phyloP scores from a whole-genome alignment of 441 rosid genomes.

The California macrophylla region DNA sequence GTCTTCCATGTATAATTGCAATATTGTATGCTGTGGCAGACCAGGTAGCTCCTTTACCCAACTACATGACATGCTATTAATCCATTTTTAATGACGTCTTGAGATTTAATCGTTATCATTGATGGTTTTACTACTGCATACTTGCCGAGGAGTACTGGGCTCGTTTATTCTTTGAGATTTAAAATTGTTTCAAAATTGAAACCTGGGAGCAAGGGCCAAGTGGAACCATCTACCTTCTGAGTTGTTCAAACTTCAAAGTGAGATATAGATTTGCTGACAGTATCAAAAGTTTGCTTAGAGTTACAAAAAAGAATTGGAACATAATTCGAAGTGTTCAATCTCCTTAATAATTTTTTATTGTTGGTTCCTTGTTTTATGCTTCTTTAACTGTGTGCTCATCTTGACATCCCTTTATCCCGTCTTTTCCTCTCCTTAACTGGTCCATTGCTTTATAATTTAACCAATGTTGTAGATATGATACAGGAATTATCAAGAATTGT shows the following conservation, averaged over 20 bases:
- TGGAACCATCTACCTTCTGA: neutral
- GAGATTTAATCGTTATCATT: neutral
- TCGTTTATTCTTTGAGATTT: neutral
- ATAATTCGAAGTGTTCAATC: neutral
- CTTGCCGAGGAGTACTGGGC: neutral
- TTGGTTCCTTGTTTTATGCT: neutral
- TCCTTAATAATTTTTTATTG: neutral
- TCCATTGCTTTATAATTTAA: neutral
- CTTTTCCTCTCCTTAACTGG: neutral
- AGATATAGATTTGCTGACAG: neutral
- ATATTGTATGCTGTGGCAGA: constrained; percentile 90
- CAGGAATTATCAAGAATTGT: neutral
- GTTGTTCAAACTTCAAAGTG: neutral
- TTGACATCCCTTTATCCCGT: neutral
- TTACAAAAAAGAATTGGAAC: neutral
- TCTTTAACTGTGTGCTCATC: neutral
- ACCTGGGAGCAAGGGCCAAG: neutral
- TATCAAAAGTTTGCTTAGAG: neutral
- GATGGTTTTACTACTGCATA: neutral
- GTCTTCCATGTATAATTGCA: constrained; percentile 96
- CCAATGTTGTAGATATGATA: neutral
- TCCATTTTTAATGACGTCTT: neutral
- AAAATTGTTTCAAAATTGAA: neutral
- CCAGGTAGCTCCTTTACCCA: constrained; percentile 47
- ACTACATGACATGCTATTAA: neutral